These are phyloP conservation scores for Xylaria grammica DNA, from an alignment of 495 filamentous ascomycete genomes.

Conservation along the genomic window DNA sequence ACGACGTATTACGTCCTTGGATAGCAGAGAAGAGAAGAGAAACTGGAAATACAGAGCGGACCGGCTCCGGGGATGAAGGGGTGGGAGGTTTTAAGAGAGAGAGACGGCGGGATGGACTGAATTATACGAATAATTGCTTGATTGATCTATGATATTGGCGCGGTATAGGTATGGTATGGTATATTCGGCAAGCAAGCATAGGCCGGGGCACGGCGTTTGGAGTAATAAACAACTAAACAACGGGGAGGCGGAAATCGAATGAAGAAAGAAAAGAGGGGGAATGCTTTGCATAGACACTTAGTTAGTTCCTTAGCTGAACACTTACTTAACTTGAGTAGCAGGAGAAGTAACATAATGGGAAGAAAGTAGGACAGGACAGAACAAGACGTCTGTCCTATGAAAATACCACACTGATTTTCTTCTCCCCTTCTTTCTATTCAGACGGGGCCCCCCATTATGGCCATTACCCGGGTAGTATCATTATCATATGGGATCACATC, in stretches of 20 bases:
- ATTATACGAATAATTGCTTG: no score
- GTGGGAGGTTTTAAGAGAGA: no score
- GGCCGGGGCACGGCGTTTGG: constrained; percentile 8
- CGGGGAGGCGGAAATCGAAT: background rate
- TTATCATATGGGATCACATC: no score
- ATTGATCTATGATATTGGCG: constrained; percentile 7
- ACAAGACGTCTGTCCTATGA: background rate
- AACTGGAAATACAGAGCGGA: background rate
- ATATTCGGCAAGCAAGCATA: no score
- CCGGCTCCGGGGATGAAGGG: background rate
- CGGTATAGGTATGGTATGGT: no score
- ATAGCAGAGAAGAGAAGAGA: background rate
- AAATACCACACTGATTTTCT: background rate
- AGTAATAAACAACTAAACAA: no score
- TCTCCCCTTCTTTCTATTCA: background rate
- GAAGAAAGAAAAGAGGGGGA: no score
- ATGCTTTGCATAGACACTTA: no score
- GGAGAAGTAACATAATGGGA: background rate
- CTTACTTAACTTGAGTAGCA: background rate
- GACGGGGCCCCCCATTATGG: no score
- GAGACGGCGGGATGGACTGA: no score
- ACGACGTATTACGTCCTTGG: background rate
- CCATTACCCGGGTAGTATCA: no score
- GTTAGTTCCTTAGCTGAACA: no score
- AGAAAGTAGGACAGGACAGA: background rate